Conservation (phyloP, 1,284 basidiomycete genomes). For the Trichosporon faecale region DNA sequence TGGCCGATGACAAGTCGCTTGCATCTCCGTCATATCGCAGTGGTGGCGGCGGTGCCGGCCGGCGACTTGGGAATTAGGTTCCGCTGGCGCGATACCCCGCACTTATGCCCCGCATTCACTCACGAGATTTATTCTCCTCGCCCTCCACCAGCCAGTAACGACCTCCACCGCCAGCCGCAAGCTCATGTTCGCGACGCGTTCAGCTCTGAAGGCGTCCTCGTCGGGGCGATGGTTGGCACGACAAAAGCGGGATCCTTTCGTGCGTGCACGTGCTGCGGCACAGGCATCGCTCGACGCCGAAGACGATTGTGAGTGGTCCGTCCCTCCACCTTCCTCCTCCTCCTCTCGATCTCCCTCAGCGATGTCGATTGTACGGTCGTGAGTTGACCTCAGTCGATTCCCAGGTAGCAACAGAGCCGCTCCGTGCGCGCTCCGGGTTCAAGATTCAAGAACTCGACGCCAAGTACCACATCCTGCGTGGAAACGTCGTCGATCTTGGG, state of each 20-base stretch:
- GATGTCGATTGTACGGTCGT: no score
- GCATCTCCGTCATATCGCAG: not conserved
- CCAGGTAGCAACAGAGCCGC: constrained; percentile 46
- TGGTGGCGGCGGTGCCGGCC: not conserved
- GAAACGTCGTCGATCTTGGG: constrained; percentile 72
- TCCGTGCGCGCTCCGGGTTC: constrained; percentile 76
- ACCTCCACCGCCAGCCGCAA: not conserved
- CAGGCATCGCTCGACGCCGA: not conserved
- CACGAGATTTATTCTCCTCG: not conserved
- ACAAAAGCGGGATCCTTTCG: constrained; percentile 48
- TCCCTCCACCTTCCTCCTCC: not conserved
- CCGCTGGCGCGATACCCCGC: not conserved
- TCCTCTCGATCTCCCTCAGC: no score
- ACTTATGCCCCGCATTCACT: not conserved
- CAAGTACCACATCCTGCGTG: constrained; percentile 55
- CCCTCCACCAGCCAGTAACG: not conserved
- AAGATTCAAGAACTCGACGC: constrained; percentile 59
- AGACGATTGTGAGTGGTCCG: not conserved
- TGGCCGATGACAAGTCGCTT: not conserved
- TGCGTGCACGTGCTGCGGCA: constrained; percentile 28
- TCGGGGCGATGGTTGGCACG: constrained; percentile 49
- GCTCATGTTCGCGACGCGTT: constrained; percentile 23
- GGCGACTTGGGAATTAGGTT: not conserved
- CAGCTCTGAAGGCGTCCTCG: constrained; percentile 28
- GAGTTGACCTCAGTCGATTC: not conserved